A percentile compares a stretch with the other conserved stretches of the same genome.
These are phyloP conservation scores for Pseudogymnoascus sp. DNA, from an alignment of 2,329 filamentous ascomycete species.

Conservation along the genomic window DNA sequence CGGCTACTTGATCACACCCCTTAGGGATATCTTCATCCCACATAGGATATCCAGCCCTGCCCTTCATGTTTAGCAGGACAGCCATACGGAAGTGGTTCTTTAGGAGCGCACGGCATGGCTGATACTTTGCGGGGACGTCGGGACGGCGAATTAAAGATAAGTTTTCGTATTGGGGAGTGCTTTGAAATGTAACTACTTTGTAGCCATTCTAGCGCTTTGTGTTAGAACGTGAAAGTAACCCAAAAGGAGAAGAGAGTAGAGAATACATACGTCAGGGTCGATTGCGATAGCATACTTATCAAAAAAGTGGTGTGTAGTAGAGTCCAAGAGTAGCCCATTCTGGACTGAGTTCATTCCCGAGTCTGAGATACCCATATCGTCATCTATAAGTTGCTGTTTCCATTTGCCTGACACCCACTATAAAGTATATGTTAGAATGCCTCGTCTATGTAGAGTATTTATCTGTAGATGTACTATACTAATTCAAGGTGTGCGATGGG, in stretches of 20 bases:
- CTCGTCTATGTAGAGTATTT: not conserved
- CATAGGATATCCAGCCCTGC: not conserved
- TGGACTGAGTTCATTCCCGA: not conserved
- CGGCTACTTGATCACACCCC: not conserved
- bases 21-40: not conserved
- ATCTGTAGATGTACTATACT: not conserved
- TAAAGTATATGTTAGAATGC: not conserved
- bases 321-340: not conserved
- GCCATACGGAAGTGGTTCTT: not conserved
- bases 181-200: not conserved
- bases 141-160: not conserved
- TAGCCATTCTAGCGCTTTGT: not conserved
- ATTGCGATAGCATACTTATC: not conserved
- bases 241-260: not conserved
- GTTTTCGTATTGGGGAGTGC: not conserved
- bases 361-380: not conserved
- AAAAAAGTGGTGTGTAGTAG: not conserved
- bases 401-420: not conserved
- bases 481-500: not conserved
- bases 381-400: not conserved
- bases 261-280: not conserved
- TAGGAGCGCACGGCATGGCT: not conserved
- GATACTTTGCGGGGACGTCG: not conserved
- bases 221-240: not conserved
- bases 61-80: not conserved